Percentiles rank a stretch among this genome's conserved stretches.
Evolutionary conservation across 805 yeast genomes (phyloP).

Genomic region (Kodamaea kaohsiungensis): DNA sequence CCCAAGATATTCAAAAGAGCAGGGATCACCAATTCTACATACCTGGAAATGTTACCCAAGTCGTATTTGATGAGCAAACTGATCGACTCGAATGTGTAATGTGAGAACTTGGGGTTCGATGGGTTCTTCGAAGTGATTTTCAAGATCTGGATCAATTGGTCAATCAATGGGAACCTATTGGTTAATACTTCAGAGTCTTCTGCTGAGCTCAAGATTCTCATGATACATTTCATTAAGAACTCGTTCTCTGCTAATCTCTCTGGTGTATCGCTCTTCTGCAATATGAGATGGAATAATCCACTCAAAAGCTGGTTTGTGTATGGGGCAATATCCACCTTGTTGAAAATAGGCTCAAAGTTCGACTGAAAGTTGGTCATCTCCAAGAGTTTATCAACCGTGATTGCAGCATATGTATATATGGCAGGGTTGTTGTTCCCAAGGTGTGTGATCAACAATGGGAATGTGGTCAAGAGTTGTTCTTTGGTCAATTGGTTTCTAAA

Average conservation of each 20-base stretch:
- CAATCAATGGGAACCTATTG: constrained; percentile 49
- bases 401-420: constrained; percentile 90
- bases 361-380: constrained; percentile 63
- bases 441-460: constrained; percentile 76
- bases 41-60: constrained; percentile 25
- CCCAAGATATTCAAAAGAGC: constrained; percentile 66
- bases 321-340: constrained; percentile 68
- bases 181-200: constrained; percentile 57
- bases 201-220: constrained; percentile 76
- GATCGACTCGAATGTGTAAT: constrained; percentile 85
- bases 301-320: constrained; percentile 58
- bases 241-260: constrained; percentile 95
- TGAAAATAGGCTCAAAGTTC: constrained; percentile 62
- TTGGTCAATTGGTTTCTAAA: constrained; percentile 93
- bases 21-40: constrained; percentile 62
- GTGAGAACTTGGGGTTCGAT: constrained; percentile 91
- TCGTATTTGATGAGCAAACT: constrained; percentile 68
- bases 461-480: constrained; percentile 72
- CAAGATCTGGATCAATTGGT: constrained; percentile 70
- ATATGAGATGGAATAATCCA: constrained; percentile 66
- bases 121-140: constrained; percentile 81
- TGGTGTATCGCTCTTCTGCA: constrained; percentile 57
- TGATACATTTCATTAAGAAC: constrained; percentile 82
- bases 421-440: constrained; percentile 62
- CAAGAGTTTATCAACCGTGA: constrained; percentile 85